Evolutionary conservation across 2,329 filamentous ascomycete genomes (phyloP), one percentile per base, ranked within the genome.

Genomic region (Pseudogymnoascus sp.): DNA sequence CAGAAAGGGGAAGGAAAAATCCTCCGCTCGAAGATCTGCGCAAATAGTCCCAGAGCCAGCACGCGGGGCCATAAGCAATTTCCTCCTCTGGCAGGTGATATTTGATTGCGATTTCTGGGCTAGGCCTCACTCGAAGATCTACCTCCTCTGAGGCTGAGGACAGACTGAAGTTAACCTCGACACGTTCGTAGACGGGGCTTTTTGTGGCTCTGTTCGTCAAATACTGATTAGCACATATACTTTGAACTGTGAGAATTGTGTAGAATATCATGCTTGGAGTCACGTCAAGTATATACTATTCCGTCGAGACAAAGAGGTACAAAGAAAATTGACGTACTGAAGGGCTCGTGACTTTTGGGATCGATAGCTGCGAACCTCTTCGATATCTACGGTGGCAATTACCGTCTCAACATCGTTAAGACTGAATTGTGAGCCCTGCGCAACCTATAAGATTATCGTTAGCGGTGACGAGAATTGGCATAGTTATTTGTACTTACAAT

Each of bases 11-110:
- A 0, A 85, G 71, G 33, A 84, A 74, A 65, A 76, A 85, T 2
- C 82, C 83, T 10, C 79, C 76, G n/a, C 61, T 60, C 10, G 62
- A 61, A 4, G 52, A 80, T 19, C 80, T 71, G 4, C 80, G 71
- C 0, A 85, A 71, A 65, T 84, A 85, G 65, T 86, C 82, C 82
- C 82, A 89, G 1, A 89, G 71, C 77, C 81, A 90, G 65, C 81
- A 84, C 3, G 82, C 85, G 1, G 83, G 79, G 0, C 82, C 82
- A 1, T 84, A 71, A 1, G 82, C 82, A 62, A 89, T 88, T 67
- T 87, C 84, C 66, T 89, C 83, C 66, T 87, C 84, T 0, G 84
- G 82, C 0, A 74, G 71, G 66, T 86, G 81, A 62, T 82, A 82
- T n/a, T 75, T 74, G 1, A 81, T 74, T 39, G 77, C 64, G 4